These are phyloP conservation scores for Gloeophyllum trabeum DNA, from an alignment of 768 basidiomycete species.

Conservation along the genomic window DNA sequence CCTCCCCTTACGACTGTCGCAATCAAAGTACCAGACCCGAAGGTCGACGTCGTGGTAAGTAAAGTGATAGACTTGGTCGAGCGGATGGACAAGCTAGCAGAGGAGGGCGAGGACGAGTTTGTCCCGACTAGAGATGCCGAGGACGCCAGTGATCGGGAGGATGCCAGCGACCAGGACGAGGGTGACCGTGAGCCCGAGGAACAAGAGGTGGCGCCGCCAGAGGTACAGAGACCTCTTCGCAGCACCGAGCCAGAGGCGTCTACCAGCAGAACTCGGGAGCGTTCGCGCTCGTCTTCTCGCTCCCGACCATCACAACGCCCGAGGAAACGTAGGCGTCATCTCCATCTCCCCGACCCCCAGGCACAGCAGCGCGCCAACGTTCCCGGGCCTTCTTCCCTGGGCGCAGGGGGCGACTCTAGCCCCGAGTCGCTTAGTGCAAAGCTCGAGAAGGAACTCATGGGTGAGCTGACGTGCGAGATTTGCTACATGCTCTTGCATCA, in stretches of 20 bases:
- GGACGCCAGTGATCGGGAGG: conserved; percentile 19
- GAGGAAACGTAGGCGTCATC: conserved; percentile 14
- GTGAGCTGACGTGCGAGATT: conserved; percentile 83
- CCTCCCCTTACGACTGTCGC: conserved; percentile 14
- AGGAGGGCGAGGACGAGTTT: background rate
- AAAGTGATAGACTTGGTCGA: conserved; percentile 28
- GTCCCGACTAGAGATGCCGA: background rate
- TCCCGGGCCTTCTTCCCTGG: conserved; percentile 14
- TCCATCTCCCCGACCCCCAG: conserved; percentile 16
- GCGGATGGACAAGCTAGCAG: background rate
- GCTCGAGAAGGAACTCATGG: conserved; percentile 51
- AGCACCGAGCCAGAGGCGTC: conserved; percentile 2
- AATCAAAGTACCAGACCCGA: conserved; percentile 7
- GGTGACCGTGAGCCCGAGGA: conserved; percentile 8
- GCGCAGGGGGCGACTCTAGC: conserved; percentile 18
- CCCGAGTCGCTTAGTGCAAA: conserved; percentile 17
- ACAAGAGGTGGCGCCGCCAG: background rate
- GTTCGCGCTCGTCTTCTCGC: conserved; percentile 7
- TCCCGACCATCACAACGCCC: conserved; percentile 16
- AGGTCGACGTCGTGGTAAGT: conserved; percentile 45
- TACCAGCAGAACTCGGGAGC: background rate
- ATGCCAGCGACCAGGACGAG: conserved; percentile 2
- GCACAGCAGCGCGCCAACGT: conserved; percentile 17
- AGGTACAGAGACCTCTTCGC: conserved; percentile 1
- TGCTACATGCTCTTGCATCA: conserved; percentile 78